phyloP scores from a whole-genome alignment of 177 flowering plant species.

The Tripterygium wilfordii region DNA sequence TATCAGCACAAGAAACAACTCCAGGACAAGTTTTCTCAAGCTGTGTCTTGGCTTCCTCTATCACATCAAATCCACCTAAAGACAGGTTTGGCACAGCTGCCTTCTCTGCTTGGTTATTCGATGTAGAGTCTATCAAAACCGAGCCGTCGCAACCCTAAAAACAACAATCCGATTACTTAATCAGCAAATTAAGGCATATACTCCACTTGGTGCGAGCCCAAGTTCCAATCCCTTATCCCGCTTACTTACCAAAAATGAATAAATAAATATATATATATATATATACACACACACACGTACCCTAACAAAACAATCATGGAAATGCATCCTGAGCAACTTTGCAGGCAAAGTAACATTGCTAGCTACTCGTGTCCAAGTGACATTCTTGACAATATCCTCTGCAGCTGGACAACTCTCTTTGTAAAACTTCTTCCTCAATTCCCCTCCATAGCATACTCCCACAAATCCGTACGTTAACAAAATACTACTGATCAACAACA shows the following conservation, averaged over 20 bases:
- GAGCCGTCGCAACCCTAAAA: conserved; percentile 35
- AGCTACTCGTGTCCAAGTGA: conserved; percentile 13
- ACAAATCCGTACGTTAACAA: no score
- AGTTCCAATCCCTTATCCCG: no score
- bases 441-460: conserved; percentile 11
- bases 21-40: conserved; percentile 16
- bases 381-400: conserved; percentile 17
- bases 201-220: neutral
- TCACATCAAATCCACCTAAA: conserved; percentile 20
- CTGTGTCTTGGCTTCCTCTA: conserved; percentile 17
- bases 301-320: conserved; percentile 52
- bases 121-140: conserved; percentile 15
- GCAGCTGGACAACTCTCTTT: conserved; percentile 20
- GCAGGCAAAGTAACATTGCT: conserved; percentile 20
- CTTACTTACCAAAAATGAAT: conserved; percentile 2
- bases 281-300: conserved; percentile 17
- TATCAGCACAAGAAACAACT: conserved; percentile 45
- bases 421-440: conserved; percentile 22
- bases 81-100: conserved; percentile 16
- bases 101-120: conserved; percentile 19
- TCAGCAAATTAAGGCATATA: neutral
- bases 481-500: no score
- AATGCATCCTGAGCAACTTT: conserved; percentile 35
- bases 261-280: neutral
- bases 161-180: neutral